Percentiles rank a stretch among this genome's conserved stretches.
Conservation (phyloP, 805 yeast genomes). For the Cyberlindnera xishuangbannaensis region DNA sequence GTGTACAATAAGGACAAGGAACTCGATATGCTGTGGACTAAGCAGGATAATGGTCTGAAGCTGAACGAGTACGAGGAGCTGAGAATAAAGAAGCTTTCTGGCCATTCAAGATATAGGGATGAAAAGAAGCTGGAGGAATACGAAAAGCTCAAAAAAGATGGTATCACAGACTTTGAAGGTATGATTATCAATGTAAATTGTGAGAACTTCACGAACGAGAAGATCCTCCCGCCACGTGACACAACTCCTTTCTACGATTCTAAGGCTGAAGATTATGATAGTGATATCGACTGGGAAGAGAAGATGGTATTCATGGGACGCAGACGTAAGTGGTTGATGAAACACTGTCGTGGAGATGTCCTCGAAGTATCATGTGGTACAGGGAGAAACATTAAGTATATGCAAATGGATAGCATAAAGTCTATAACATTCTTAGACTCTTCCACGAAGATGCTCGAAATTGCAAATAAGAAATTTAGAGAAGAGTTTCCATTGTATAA, state of each 20-base stretch:
- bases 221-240: conserved; percentile 66
- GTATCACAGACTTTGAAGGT: conserved; percentile 27
- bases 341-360: conserved; percentile 78
- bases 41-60: conserved; percentile 29
- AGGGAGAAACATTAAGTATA: conserved; percentile 81
- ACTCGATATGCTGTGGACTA: conserved; percentile 35
- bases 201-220: conserved; percentile 29
- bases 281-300: conserved; percentile 59
- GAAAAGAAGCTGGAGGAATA: conserved; percentile 54
- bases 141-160: conserved; percentile 41
- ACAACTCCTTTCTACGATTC: conserved; percentile 74
- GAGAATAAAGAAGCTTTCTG: conserved; percentile 54
- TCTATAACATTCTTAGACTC: conserved; percentile 86
- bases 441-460: conserved; percentile 78
- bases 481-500: conserved; percentile 58
- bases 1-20: conserved; percentile 61
- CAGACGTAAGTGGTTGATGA: conserved; percentile 76
- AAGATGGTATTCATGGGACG: conserved; percentile 40
- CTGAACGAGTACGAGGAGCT: conserved; percentile 57
- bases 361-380: conserved; percentile 95
- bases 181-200: conserved; percentile 26
- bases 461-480: conserved; percentile 68
- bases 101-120: conserved; percentile 60
- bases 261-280: conserved; percentile 77
- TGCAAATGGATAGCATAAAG: conserved; percentile 51